A percentile compares a stretch with the other conserved stretches of the same genome.
Evolutionary conservation across 1,284 basidiomycete species (phyloP).

Genomic region (Rhodotorula sp.): DNA sequence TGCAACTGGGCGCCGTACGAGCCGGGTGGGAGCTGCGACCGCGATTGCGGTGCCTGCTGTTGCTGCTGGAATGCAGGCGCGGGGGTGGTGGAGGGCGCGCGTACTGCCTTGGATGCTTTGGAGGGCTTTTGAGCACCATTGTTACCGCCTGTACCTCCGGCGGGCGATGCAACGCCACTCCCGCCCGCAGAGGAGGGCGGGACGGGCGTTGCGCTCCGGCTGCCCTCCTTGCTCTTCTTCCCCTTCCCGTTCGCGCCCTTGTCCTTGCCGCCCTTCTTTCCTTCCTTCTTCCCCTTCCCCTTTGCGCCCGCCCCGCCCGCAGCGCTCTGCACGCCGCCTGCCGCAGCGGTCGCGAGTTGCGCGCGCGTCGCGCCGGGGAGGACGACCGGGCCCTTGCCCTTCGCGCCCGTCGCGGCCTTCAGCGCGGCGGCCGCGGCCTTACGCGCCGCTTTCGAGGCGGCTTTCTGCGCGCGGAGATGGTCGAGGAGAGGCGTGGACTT

Average conservation of each 20-base stretch:
- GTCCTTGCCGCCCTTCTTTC: not conserved
- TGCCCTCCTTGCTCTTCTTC: constrained; percentile 12
- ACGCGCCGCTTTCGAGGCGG: constrained; percentile 57
- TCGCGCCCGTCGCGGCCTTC: constrained; percentile 1
- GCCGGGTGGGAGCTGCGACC: constrained; percentile 6
- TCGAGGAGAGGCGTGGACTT: constrained; percentile 85
- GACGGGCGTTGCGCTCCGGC: constrained; percentile 10
- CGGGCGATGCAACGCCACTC: not conserved
- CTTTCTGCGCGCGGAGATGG: constrained; percentile 74
- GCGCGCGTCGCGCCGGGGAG: constrained; percentile 16
- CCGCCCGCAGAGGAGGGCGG: not conserved
- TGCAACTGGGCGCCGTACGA: constrained; percentile 5
- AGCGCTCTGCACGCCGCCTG: constrained; percentile 13
- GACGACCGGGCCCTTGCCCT: constrained; percentile 17
- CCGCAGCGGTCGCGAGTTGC: constrained; percentile 10
- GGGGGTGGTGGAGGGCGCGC: not conserved
- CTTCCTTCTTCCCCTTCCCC: constrained; percentile 12
- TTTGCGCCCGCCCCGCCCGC: not conserved
- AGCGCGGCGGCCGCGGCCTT: constrained; percentile 7
- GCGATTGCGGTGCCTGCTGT: not conserved
- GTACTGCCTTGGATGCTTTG: not conserved
- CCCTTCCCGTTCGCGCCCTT: not conserved
- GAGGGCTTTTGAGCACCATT: not conserved
- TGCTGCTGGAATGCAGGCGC: not conserved
- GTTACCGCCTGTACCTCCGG: not conserved